A percentile compares a stretch with the other conserved stretches of the same genome.
These are phyloP conservation scores for Tricholoma terreum DNA, from an alignment of 768 basidiomycete species.

Conservation along the genomic window DNA sequence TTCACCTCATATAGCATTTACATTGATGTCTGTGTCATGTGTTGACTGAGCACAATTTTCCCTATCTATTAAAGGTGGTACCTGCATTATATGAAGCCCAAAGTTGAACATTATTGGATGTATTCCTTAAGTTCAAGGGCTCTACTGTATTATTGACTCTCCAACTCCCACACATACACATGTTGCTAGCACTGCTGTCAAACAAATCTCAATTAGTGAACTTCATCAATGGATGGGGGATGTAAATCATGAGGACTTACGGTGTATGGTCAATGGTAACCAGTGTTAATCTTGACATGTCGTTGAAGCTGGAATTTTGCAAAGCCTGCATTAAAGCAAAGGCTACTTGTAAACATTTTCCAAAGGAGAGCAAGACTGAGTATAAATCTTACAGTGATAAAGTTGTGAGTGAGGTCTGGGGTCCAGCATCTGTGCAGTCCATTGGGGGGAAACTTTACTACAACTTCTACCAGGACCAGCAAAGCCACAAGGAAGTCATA, in stretches of 20 bases:
- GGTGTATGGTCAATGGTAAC: too few relatives aligned
- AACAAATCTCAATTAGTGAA: conserved; percentile 18
- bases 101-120: too few relatives aligned
- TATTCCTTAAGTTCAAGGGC: too few relatives aligned
- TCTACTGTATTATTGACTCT: too few relatives aligned
- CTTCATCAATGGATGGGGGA: conserved; percentile 23
- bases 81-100: background rate
- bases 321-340: conserved; percentile 23
- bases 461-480: too few relatives aligned
- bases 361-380: background rate
- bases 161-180: too few relatives aligned
- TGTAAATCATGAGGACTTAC: too few relatives aligned
- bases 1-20: too few relatives aligned
- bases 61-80: background rate
- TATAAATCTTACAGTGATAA: background rate
- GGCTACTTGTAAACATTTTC: background rate
- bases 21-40: conserved; percentile 15
- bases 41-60: conserved; percentile 15
- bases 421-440: background rate
- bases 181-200: too few relatives aligned
- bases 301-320: conserved; percentile 21
- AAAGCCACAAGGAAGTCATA: too few relatives aligned
- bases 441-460: background rate
- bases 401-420: background rate
- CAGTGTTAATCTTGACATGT: conserved; percentile 27